Conservation (phyloP, 169 alveolate species). For the Eimeria acervulina region DNA sequence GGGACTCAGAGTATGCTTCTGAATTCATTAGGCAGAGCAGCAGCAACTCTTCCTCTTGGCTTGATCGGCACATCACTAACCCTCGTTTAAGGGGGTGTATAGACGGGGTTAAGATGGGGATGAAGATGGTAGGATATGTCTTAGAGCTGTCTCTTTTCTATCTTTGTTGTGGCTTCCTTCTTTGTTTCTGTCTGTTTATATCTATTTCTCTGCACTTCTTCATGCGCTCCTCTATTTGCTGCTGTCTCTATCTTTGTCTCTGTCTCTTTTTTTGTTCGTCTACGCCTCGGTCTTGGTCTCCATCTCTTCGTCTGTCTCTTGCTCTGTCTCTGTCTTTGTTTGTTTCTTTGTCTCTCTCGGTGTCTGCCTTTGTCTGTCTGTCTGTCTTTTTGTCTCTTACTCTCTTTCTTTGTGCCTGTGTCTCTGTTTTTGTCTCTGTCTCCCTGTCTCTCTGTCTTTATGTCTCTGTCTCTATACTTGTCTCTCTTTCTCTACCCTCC, state of each 20-base stretch:
- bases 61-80: slow-evolving; percentile 84
- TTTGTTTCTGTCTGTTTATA: too few relatives aligned
- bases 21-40: neutral
- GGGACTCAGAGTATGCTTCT: slow-evolving; percentile 38
- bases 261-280: too few relatives aligned
- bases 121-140: slow-evolving; percentile 93
- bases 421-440: neutral
- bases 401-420: neutral
- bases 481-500: neutral
- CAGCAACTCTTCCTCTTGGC: neutral
- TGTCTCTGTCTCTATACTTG: neutral
- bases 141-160: too few relatives aligned
- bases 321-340: too few relatives aligned
- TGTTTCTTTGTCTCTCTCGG: too few relatives aligned
- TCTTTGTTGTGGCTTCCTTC: too few relatives aligned
- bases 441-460: neutral
- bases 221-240: too few relatives aligned
- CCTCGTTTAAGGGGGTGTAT: slow-evolving; percentile 91
- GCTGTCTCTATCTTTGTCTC: too few relatives aligned
- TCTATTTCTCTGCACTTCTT: too few relatives aligned
- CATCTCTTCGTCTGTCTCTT: too few relatives aligned
- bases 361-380: too few relatives aligned
- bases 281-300: too few relatives aligned
- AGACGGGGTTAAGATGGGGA: slow-evolving; percentile 94
- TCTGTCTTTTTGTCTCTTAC: neutral